Base-by-base conservation (phyloP, 176 grass and related monocot genomes). In the Ananas comosus region DNA sequence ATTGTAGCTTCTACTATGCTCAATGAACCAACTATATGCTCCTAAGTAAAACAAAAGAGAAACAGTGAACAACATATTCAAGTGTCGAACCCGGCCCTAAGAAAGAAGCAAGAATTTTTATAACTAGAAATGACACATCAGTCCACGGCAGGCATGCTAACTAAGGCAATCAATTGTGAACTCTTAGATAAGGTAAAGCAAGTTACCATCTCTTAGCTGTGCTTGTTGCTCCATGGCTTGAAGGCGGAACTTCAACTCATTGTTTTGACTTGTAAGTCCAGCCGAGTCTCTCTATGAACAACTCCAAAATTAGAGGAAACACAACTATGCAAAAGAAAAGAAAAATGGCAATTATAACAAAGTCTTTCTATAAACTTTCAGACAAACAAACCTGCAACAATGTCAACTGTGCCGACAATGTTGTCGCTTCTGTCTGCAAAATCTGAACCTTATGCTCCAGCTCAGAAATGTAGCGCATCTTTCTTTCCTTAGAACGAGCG, bases 171-270 rank as follows among this genome's bases (percentile, higher is more conserved):
- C 29, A 57, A 10, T 51, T 6, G 8, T 64, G 64, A 47, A 71
- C 23, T 12, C 24, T 25, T 63, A 6, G 12, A 74, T 51, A 14
- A 27, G 50, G 13, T 56, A 25, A 80, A 58, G 18, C 74, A 81
- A 58, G 75, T 75, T 96, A 96, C 92, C 92, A 82, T 96, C 92
- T 86, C 88, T 91, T 25, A 96, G 80, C 49, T 91, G 92, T 59
- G 92, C 88, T 70, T 96, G 92, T 66, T 96, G 92, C 78, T 96
- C 88, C 92, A 96, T 96, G 68, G 83, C 82, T 84, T 91, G 92
- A 66, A 96, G 79, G 57, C 92, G 90, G 57, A 91, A 91, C 79
- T 91, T 96, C 72, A 96, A 28, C 65, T 96, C 92, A 66, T 88
- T 91, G 72, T 96, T 96, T 63, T 96, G 92, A 66, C 73, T 96